phyloP scores from a whole-genome alignment of 176 grass and related monocot species.

The Eragrostis curvula region DNA sequence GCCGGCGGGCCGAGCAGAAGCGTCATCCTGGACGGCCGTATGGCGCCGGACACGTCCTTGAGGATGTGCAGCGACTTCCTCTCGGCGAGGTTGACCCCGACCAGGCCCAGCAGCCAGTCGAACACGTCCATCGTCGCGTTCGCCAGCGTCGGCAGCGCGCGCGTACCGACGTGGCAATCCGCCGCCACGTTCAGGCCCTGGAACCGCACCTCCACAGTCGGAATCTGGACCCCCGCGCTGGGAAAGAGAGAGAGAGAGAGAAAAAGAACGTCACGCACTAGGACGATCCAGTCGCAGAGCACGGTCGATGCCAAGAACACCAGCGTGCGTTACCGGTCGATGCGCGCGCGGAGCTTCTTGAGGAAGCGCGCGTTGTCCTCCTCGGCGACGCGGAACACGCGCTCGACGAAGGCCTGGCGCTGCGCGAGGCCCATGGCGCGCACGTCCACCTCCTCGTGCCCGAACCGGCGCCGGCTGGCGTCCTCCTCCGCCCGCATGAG shows the following conservation, averaged over 20 bases:
- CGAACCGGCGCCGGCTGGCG: not conserved
- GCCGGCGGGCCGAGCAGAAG: slow-evolving; percentile 79
- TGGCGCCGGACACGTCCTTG: slow-evolving; percentile 64
- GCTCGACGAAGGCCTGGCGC: slow-evolving; percentile 65
- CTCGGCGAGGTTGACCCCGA: slow-evolving; percentile 58
- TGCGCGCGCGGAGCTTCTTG: slow-evolving; percentile 70
- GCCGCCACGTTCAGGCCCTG: slow-evolving; percentile 59
- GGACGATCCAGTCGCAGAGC: not conserved
- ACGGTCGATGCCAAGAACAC: not conserved
- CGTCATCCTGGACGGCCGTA: slow-evolving; percentile 80
- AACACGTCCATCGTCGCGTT: slow-evolving; percentile 64
- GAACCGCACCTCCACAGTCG: slow-evolving; percentile 83
- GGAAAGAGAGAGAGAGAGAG: not conserved
- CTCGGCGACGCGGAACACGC: slow-evolving; percentile 67
- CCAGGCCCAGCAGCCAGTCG: slow-evolving; percentile 50
- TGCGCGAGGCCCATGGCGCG: slow-evolving; percentile 51
- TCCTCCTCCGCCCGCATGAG: slow-evolving; percentile 33
- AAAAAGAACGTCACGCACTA: too few species aligned
- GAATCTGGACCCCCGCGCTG: slow-evolving; percentile 74
- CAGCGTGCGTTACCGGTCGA: slow-evolving; percentile 28
- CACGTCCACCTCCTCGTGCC: slow-evolving; percentile 63
- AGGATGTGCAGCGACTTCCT: slow-evolving; percentile 67
- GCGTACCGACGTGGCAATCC: slow-evolving; percentile 69
- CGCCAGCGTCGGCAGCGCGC: slow-evolving; percentile 75
- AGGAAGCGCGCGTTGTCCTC: slow-evolving; percentile 79